Evolutionary conservation across 176 grass and related monocot species (phyloP).

Genomic region (Elymus sibiricus): DNA sequence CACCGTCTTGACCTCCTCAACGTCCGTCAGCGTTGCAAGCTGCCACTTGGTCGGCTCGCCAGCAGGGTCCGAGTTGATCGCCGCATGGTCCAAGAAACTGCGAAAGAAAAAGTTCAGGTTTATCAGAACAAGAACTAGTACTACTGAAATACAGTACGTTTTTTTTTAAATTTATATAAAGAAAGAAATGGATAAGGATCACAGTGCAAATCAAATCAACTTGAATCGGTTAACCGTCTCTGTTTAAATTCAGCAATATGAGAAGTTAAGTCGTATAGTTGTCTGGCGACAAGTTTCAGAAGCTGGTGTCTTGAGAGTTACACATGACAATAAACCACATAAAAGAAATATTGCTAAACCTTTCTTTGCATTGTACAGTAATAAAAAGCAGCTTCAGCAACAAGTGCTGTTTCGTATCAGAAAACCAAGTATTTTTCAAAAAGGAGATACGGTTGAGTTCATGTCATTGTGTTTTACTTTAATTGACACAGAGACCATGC

Average conservation of each 20-base stretch:
- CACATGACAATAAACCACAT: background rate
- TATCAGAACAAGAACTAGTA: background rate
- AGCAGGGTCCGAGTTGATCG: conserved; percentile 46
- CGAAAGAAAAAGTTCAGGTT: background rate
- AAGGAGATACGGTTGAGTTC: background rate
- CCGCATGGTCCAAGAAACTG: conserved; percentile 89
- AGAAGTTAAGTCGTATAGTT: background rate
- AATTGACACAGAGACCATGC: background rate
- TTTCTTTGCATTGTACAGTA: background rate
- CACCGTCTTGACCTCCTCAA: conserved; percentile 90
- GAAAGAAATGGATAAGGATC: background rate
- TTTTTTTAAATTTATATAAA: no score
- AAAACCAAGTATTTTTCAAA: background rate
- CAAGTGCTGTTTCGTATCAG: background rate
- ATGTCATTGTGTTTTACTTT: background rate
- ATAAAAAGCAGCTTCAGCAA: background rate
- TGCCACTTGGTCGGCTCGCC: conserved; percentile 52
- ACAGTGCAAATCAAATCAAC: background rate
- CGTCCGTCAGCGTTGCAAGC: conserved; percentile 74
- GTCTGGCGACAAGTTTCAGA: background rate
- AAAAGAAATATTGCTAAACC: background rate
- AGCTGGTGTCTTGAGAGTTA: background rate
- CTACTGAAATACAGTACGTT: no score
- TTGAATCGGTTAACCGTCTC: background rate
- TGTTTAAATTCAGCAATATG: background rate